phyloP scores from a whole-genome alignment of 345 rosid genomes.

The Linum trigynum region DNA sequence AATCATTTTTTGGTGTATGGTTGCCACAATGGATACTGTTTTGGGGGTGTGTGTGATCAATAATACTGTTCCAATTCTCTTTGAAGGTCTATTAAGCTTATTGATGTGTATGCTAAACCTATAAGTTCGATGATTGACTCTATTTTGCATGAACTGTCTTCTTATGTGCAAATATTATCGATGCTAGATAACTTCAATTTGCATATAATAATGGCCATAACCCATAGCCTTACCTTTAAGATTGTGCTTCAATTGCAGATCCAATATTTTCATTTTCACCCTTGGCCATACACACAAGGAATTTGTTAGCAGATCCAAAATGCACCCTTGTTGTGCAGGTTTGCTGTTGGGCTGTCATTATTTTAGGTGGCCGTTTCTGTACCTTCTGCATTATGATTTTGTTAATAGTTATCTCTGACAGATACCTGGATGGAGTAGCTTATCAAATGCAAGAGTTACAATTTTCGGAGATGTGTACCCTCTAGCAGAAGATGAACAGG shows the following conservation, averaged over 20 bases:
- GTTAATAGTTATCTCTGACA: conserved; percentile 25
- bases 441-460: conserved; percentile 95
- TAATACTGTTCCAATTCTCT: background rate
- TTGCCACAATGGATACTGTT: background rate
- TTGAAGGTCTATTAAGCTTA: background rate
- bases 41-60: background rate
- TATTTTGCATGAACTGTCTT: background rate
- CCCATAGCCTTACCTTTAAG: background rate
- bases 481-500: conserved; percentile 82
- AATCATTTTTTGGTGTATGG: conserved; percentile 1
- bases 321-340: conserved; percentile 99
- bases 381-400: conserved; percentile 19
- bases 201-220: background rate
- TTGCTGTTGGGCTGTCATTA: conserved; percentile 12
- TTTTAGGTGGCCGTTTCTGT: background rate
- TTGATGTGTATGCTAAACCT: background rate
- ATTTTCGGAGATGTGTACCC: conserved; percentile 91
- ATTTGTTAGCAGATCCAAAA: conserved; percentile 78
- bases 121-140: background rate
- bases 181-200: background rate
- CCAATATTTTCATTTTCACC: conserved; percentile 96
- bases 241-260: conserved; percentile 35
- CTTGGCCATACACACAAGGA: conserved; percentile 86
- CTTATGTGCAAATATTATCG: background rate
- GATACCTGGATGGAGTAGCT: conserved; percentile 99